A percentile compares a stretch with the other conserved stretches of the same genome.
These are phyloP conservation scores for Auriscalpium vulgare DNA, from an alignment of 768 basidiomycete species.

Conservation along the genomic window DNA sequence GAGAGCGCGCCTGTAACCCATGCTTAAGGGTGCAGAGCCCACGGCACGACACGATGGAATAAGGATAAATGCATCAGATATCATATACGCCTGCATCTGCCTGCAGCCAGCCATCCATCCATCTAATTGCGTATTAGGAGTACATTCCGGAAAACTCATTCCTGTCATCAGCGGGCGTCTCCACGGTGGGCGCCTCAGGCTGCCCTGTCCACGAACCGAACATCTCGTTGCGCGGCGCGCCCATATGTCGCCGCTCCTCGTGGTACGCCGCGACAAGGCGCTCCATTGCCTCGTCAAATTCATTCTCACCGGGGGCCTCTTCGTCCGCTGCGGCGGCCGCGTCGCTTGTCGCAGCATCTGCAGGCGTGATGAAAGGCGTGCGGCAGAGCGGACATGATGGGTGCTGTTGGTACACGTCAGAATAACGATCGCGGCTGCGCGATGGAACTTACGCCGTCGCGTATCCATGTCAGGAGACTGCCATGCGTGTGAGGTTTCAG, in stretches of 20 bases:
- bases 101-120: too few relatives aligned
- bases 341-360: neutral
- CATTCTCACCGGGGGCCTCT: neutral
- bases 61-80: too few relatives aligned
- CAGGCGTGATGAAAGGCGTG: slow-evolving; percentile 28
- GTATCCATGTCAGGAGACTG: slow-evolving; percentile 14
- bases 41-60: too few relatives aligned
- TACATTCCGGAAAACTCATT: slow-evolving; percentile 49
- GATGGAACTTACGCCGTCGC: slow-evolving; percentile 7
- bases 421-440: neutral
- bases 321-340: neutral
- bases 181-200: neutral
- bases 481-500: neutral
- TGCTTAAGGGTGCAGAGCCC: neutral
- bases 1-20: slow-evolving; percentile 5
- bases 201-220: neutral
- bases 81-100: too few relatives aligned
- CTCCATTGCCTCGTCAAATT: neutral
- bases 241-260: neutral
- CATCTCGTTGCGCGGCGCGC: neutral
- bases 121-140: slow-evolving; percentile 28
- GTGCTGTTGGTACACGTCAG: slow-evolving; percentile 31
- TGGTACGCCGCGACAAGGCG: slow-evolving; percentile 6
- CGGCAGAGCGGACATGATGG: slow-evolving; percentile 65
- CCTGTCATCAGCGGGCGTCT: slow-evolving; percentile 18